These are phyloP conservation scores for Xerocomellus amylosporus DNA, from an alignment of 768 basidiomycete species.

Conservation along the genomic window DNA sequence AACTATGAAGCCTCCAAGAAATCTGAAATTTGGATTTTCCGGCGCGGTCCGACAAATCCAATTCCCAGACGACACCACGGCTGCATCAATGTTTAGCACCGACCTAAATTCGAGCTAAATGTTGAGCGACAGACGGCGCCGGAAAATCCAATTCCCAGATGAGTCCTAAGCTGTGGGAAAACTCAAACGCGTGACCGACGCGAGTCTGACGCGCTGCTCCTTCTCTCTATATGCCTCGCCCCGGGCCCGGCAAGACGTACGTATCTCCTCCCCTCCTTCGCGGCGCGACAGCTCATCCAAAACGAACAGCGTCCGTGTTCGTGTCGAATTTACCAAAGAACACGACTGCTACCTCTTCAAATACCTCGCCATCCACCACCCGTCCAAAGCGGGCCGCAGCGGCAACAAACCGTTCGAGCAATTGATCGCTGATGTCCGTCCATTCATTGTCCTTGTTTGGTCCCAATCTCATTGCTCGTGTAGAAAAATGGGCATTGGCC, in stretches of 20 bases:
- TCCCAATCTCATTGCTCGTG: background rate
- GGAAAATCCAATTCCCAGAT: too few relatives aligned
- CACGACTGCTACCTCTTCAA: conserved; percentile 45
- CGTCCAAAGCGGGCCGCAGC: conserved; percentile 38
- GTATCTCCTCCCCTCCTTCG: background rate
- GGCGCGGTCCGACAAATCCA: too few relatives aligned
- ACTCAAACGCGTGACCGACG: background rate
- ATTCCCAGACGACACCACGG: too few relatives aligned
- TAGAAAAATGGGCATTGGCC: conserved; percentile 45
- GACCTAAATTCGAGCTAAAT: too few relatives aligned
- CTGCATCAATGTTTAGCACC: too few relatives aligned
- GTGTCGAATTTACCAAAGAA: conserved; percentile 32
- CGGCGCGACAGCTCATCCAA: background rate
- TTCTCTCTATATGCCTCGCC: background rate
- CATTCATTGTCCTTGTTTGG: background rate
- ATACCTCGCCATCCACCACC: conserved; percentile 51
- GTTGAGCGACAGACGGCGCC: too few relatives aligned
- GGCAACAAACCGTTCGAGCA: conserved; percentile 45
- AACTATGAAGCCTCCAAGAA: too few relatives aligned
- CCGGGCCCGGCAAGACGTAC: background rate
- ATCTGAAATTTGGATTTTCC: too few relatives aligned
- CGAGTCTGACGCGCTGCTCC: background rate
- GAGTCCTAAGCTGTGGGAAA: too few relatives aligned
- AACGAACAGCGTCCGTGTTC: conserved; percentile 19
- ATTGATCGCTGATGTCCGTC: conserved; percentile 47